These are phyloP conservation scores for Schwanniomyces polymorphus DNA, from an alignment of 805 yeast species.

Conservation along the genomic window DNA sequence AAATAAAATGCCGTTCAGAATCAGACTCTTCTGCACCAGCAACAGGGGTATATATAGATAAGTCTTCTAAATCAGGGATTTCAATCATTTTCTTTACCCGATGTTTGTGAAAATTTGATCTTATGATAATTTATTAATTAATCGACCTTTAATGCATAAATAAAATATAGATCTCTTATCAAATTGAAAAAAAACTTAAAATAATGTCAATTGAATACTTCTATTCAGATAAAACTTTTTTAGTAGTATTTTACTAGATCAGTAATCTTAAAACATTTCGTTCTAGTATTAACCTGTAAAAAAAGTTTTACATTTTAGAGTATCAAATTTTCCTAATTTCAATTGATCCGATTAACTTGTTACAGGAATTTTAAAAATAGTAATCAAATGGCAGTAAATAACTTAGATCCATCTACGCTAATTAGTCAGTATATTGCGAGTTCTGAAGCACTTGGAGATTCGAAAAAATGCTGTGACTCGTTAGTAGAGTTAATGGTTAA, in stretches of 20 bases:
- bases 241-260: not conserved
- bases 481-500: constrained; percentile 21
- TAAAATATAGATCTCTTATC: not conserved
- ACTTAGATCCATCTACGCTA: constrained; percentile 22
- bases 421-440: constrained; percentile 38
- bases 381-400: not conserved
- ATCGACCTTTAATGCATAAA: not conserved
- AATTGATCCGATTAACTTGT: not conserved
- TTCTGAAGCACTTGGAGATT: constrained; percentile 19
- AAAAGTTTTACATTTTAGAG: not conserved
- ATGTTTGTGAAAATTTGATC: not conserved
- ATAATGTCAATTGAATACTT: not conserved
- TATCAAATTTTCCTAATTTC: not conserved
- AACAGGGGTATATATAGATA: constrained; percentile 11
- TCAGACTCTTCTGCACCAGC: not conserved
- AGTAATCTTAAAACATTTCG: not conserved
- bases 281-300: not conserved
- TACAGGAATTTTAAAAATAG: not conserved
- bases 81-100: constrained; percentile 33
- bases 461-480: constrained; percentile 15
- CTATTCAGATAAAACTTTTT: not conserved
- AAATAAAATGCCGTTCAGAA: not conserved
- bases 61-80: constrained; percentile 42
- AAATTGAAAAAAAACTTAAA: not conserved
- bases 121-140: not conserved